These are phyloP conservation scores for Collybiopsis confluens DNA, from an alignment of 768 basidiomycete species.

Conservation along the genomic window DNA sequence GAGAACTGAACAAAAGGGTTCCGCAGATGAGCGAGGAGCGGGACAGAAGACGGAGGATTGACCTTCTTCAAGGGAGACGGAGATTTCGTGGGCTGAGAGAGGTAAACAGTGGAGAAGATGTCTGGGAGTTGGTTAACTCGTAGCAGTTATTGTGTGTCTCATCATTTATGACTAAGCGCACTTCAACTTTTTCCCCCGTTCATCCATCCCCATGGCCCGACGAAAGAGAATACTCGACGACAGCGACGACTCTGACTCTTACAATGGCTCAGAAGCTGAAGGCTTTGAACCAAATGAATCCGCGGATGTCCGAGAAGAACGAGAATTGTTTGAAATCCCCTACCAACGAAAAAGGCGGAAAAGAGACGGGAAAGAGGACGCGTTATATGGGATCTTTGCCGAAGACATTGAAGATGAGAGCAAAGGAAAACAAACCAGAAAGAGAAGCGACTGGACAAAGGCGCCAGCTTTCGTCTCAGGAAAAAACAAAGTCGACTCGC, in stretches of 20 bases:
- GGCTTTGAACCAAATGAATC: constrained; percentile 45
- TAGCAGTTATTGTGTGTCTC: not conserved
- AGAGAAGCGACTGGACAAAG: constrained; percentile 66
- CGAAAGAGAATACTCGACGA: constrained; percentile 75
- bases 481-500: constrained; percentile 45
- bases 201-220: constrained; percentile 52
- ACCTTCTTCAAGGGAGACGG: not conserved
- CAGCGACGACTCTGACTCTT: constrained; percentile 67
- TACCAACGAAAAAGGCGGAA: constrained; percentile 68
- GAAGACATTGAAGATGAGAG: constrained; percentile 63
- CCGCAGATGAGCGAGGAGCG: not conserved
- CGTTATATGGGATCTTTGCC: constrained; percentile 72
- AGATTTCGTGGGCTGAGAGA: not conserved
- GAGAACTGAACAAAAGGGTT: not conserved
- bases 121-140: not conserved
- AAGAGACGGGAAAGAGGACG: constrained; percentile 65
- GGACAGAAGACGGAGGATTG: not conserved
- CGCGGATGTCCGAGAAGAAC: constrained; percentile 67
- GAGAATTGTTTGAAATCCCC: constrained; percentile 73
- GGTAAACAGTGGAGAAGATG: not conserved
- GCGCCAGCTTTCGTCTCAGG: constrained; percentile 72
- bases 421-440: constrained; percentile 23
- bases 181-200: not conserved
- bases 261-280: constrained; percentile 46
- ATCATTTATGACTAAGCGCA: not conserved